phyloP scores from a whole-genome alignment of 1,284 basidiomycete species.

The Phellinidium pouzarii region DNA sequence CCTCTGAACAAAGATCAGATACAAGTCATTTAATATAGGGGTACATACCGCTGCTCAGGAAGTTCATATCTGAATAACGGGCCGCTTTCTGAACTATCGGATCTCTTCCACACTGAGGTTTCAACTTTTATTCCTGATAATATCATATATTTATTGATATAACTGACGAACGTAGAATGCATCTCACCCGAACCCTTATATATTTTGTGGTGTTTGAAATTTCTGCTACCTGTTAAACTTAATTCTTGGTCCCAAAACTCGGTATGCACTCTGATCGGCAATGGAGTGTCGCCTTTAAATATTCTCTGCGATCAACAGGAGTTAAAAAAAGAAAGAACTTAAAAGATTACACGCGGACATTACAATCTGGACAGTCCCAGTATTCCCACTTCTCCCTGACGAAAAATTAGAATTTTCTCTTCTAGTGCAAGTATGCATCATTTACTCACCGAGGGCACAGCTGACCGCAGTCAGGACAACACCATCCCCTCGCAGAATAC shows the following conservation, averaged over 20 bases:
- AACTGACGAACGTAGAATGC: neutral
- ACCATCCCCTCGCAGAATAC: slow-evolving; percentile 59
- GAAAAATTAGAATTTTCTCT: slow-evolving; percentile 7
- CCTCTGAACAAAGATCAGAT: slow-evolving; percentile 41
- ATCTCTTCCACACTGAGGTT: neutral
- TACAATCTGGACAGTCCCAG: slow-evolving; percentile 58
- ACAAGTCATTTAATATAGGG: slow-evolving; percentile 1
- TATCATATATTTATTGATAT: neutral
- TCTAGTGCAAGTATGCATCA: neutral
- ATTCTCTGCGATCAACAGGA: neutral
- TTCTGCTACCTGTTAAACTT: neutral
- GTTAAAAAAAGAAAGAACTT: neutral
- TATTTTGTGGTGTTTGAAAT: slow-evolving; percentile 21
- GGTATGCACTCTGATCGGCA: neutral
- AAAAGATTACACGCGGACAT: slow-evolving; percentile 29
- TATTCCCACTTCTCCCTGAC: slow-evolving; percentile 62
- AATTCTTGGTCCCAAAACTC: slow-evolving; percentile 15
- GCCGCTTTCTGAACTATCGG: neutral
- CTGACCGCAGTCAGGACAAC: slow-evolving; percentile 60
- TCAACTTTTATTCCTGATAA: neutral
- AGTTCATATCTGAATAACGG: slow-evolving; percentile 30
- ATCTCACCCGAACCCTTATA: slow-evolving; percentile 23
- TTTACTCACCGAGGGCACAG: slow-evolving; percentile 57
- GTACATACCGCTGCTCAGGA: slow-evolving; percentile 40
- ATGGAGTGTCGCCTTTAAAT: neutral